Evolutionary conservation across 2,329 filamentous ascomycete genomes (phyloP), one percentile per base, ranked within the genome.

Genomic region (Phialocephala sp.): DNA sequence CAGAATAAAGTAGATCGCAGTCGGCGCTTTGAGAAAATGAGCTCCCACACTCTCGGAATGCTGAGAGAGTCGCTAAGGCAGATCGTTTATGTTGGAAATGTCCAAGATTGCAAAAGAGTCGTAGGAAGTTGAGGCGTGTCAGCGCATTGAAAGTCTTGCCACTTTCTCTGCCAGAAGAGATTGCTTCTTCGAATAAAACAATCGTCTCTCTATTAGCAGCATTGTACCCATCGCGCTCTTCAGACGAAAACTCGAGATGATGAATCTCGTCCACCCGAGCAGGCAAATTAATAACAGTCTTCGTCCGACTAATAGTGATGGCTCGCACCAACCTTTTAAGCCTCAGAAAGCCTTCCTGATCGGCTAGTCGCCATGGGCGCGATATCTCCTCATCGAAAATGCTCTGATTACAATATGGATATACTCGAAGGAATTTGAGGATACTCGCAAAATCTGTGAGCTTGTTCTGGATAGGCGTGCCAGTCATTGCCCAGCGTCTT

Each of bases 381-480:
- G 39, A 20, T 4, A 62, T 65, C 8, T 62, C 27, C 11, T 22
- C 32, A 39, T 65, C 59, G 35, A 83, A 83, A 0, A 55, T 55
- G 39, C 71, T 77, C 0, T 67, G 63, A 3, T 81, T 75, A 3
- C 73, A 66, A 60, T 81, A 83, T 0, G 82, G 82, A 62, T 80
- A 68, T 0, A 75, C 77, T 2, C 73, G 71, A 12, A 84, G 71
- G 62, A 84, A 84, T 20, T 77, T 77, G 0, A 85, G 71, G 0
- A 84, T 73, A 0, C 76, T 74, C 0, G 76, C 74, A 8, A 85
- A 73, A 52, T 84, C 83, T 1, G 70, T 70, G 0, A 83, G 73
- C 0, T 72, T 72, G 54, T 84, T 85, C 52, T 84, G 82, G 0
- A 85, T 79, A 0, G 83, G 82, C 0, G 82, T 85, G 0, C 82